Evolutionary conservation across 2,329 filamentous ascomycete species (phyloP).

Genomic region (Penicillium capsulatum): DNA sequence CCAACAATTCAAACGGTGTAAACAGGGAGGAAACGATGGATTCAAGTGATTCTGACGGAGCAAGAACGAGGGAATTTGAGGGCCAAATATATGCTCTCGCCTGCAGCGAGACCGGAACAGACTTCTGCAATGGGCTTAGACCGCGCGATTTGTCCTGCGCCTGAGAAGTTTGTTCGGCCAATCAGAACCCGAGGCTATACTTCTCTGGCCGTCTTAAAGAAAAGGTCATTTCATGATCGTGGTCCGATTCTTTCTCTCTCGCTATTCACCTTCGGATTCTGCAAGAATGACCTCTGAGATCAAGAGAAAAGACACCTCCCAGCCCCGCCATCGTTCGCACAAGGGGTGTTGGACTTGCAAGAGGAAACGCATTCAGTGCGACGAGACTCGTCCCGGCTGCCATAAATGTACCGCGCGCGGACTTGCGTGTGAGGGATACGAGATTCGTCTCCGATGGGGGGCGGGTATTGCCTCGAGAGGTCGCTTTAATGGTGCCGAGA

Average conservation of each 20-base stretch:
- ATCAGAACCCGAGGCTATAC: conserved; percentile 17
- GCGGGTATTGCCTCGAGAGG: conserved; percentile 23
- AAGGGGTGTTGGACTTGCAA: conserved; percentile 26
- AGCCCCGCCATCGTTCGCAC: conserved; percentile 19
- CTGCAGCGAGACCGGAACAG: conserved; percentile 6
- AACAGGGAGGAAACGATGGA: too few species aligned
- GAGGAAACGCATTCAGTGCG: conserved; percentile 21
- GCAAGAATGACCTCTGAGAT: conserved; percentile 7
- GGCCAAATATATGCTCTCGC: conserved; percentile 7
- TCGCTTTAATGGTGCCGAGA: conserved; percentile 20
- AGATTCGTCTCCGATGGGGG: conserved; percentile 23
- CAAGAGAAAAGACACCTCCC: conserved; percentile 11
- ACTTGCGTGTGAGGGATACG: conserved; percentile 20
- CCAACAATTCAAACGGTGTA: too few species aligned
- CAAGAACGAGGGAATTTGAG: too few species aligned
- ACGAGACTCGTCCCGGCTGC: conserved; percentile 19
- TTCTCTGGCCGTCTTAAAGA: too few species aligned
- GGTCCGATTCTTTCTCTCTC: too few species aligned
- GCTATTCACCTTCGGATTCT: too few species aligned
- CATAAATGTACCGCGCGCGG: conserved; percentile 14
- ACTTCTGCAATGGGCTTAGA: conserved; percentile 18
- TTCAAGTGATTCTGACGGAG: too few species aligned
- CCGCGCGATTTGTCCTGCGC: conserved; percentile 14
- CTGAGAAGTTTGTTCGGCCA: conserved; percentile 23
- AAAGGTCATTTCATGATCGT: too few species aligned